Base-by-base conservation (phyloP, 257 asterid species). In the Euphrasia confusa region DNA sequence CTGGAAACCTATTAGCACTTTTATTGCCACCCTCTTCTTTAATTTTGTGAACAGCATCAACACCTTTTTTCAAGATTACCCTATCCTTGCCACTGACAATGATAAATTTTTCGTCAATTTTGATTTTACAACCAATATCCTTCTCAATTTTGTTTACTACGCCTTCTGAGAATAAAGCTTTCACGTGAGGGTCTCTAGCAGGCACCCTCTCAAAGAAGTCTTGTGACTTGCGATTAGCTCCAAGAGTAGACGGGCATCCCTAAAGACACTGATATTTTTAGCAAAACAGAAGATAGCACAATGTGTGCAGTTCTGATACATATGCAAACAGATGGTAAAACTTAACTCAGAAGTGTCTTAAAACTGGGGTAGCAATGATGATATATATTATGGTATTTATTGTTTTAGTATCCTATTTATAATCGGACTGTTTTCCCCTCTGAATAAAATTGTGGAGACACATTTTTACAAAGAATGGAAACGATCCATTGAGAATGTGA, bases 231-330 rank as follows among this genome's bases (percentile, higher is more conserved):
- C 95, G 94, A 78, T 71, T 85, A 35, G 95, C 94, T 74, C 99
- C 99, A 44, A 93, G 96, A 13, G 99, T 93, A 72, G 96, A 78
- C 10, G 99, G 99, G 71, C 99, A 93, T 64, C 99, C 99, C 99
- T 93, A 68, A 54, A 61, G 68, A 39, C 60, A 56, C 15, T 54
- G 15, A 65, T 65, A 45, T 3, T 63, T 57, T 63, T 65, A 79
- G 75, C 64, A 65, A 69, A 37, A 40, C 58, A 48, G 30, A 28
- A 62, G 10, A 47, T 18, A 60, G 49, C 61, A 30, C 40, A 30
- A 30, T 45, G 44, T 55, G 18, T 4, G 48, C 37, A 53, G 32
- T 24, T 28, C 18, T 10, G 27, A 58, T 7, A 42, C 10, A 44
- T 21, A 66, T 37, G 52, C 54, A 58, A 50, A 44, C 48, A 33